Evolutionary conservation across 2,329 filamentous ascomycete species (phyloP).

Genomic region (Aspergillus bombycis): DNA sequence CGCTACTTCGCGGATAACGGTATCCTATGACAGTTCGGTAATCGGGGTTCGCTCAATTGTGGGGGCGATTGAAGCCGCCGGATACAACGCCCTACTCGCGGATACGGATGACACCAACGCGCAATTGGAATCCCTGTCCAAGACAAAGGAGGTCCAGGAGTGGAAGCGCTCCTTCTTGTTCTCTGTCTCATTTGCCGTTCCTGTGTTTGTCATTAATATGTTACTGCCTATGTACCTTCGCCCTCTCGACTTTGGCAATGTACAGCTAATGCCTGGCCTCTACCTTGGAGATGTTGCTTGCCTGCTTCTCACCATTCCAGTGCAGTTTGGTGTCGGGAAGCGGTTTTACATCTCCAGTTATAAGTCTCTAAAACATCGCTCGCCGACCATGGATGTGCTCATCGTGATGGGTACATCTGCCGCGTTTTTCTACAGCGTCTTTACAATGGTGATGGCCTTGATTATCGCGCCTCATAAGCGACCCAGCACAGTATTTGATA

Average conservation of each 20-base stretch:
- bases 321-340: conserved; percentile 94
- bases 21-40: conserved; percentile 71
- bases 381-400: conserved; percentile 96
- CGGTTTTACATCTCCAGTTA: conserved; percentile 94
- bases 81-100: conserved; percentile 85
- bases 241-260: conserved; percentile 73
- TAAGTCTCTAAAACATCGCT: conserved; percentile 85
- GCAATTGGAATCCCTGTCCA: conserved; percentile 91
- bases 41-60: conserved; percentile 83
- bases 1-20: conserved; percentile 70
- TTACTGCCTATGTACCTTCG: conserved; percentile 84
- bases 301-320: conserved; percentile 80
- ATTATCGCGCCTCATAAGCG: conserved; percentile 73
- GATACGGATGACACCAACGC: conserved; percentile 96
- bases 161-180: conserved; percentile 82
- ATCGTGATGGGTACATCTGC: conserved; percentile 92
- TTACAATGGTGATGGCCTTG: conserved; percentile 83
- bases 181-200: conserved; percentile 80
- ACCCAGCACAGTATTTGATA: conserved; percentile 92
- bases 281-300: conserved; percentile 89
- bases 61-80: conserved; percentile 76
- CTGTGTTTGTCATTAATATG: conserved; percentile 93
- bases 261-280: conserved; percentile 70
- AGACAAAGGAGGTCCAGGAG: conserved; percentile 93
- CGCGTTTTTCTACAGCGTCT: conserved; percentile 93